phyloP scores from a whole-genome alignment of 768 basidiomycete species.

The Macrolepiota dolichaula region DNA sequence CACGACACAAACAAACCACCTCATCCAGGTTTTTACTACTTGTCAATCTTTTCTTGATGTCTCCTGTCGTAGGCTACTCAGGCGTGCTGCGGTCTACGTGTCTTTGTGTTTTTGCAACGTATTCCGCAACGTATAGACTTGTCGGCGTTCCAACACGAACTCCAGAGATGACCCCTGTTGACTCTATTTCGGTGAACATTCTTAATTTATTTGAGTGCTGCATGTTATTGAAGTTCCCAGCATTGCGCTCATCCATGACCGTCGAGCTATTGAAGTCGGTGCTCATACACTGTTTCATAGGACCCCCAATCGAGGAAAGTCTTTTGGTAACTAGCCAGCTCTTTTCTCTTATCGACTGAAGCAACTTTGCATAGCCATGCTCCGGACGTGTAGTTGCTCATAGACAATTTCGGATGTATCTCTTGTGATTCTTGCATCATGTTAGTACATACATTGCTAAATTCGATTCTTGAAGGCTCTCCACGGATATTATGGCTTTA shows the following conservation, averaged over 20 bases:
- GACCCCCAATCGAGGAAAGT: not conserved
- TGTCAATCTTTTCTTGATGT: not conserved
- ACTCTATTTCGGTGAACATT: not conserved
- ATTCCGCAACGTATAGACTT: not conserved
- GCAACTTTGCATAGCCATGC: no score
- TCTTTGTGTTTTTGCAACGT: not conserved
- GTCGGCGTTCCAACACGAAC: not conserved
- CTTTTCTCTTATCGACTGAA: no score
- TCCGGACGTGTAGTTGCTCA: no score
- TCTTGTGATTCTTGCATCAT: no score
- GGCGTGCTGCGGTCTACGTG: not conserved
- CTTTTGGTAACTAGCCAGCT: not conserved
- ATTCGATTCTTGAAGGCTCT: no score
- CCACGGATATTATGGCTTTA: no score
- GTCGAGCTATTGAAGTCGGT: not conserved
- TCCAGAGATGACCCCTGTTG: not conserved
- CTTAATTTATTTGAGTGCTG: no score
- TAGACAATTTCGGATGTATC: no score
- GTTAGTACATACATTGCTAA: no score
- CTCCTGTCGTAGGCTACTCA: not conserved
- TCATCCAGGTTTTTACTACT: not conserved
- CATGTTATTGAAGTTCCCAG: not conserved
- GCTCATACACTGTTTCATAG: not conserved
- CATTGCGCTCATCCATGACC: not conserved
- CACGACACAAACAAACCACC: conserved; percentile 22